phyloP scores from a whole-genome alignment of 257 asterid species.

The Solanum corneliomulleri region DNA sequence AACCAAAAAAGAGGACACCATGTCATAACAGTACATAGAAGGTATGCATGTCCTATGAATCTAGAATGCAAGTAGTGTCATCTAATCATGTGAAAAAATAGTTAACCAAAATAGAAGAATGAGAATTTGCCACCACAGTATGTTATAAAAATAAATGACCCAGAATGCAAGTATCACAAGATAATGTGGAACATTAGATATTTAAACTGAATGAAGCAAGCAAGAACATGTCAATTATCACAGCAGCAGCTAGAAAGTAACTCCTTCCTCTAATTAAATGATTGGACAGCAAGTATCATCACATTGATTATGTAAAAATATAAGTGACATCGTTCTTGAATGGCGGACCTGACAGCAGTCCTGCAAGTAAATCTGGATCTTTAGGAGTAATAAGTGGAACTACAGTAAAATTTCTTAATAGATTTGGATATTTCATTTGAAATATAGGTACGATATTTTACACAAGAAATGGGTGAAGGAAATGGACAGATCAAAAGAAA shows the following conservation, averaged over 20 bases:
- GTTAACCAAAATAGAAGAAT: neutral
- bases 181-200: neutral
- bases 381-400: neutral
- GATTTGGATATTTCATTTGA: neutral
- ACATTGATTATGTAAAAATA: neutral
- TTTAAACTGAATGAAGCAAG: neutral
- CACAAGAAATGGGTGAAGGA: neutral
- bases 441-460: neutral
- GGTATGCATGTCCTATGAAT: neutral
- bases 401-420: neutral
- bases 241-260: neutral
- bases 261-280: neutral
- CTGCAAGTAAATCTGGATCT: neutral
- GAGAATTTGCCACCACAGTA: neutral
- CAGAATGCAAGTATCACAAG: neutral
- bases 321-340: neutral
- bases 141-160: neutral
- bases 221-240: neutral
- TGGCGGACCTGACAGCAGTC: neutral
- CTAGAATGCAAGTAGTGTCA: neutral
- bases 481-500: neutral
- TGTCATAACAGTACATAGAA: neutral
- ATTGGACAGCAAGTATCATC: neutral
- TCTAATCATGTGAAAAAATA: neutral
- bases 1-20: neutral